Evolutionary conservation across 1,284 basidiomycete genomes (phyloP).

Genomic region (Boletus austroedulis): DNA sequence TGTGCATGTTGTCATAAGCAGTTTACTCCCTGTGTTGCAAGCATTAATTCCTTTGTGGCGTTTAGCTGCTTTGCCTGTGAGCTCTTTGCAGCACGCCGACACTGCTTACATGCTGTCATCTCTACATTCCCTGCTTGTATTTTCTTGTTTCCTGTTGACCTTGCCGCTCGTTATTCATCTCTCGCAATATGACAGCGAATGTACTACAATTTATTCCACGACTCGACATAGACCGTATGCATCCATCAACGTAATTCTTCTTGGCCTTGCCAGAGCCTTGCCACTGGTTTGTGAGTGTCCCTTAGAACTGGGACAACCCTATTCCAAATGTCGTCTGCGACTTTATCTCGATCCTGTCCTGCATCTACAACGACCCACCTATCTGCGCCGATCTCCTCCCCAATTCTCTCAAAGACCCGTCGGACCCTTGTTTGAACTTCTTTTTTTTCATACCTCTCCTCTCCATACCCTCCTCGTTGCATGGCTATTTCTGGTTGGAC

Average conservation of each 20-base stretch:
- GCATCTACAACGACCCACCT: conserved; percentile 73
- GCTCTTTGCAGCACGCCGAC: conserved; percentile 6
- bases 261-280: conserved; percentile 43
- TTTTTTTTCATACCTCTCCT: conserved; percentile 84
- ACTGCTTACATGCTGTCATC: conserved; percentile 7
- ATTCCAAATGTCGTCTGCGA: conserved; percentile 58
- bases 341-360: conserved; percentile 52
- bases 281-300: conserved; percentile 39
- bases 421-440: conserved; percentile 73
- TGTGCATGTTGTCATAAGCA: conserved; percentile 18
- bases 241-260: background rate
- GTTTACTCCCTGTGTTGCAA: conserved; percentile 16
- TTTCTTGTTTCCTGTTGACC: conserved; percentile 11
- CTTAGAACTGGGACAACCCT: conserved; percentile 44
- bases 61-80: conserved; percentile 5
- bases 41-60: conserved; percentile 12
- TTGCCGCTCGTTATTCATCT: conserved; percentile 22
- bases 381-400: conserved; percentile 45
- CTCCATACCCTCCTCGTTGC: conserved; percentile 82
- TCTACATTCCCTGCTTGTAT: conserved; percentile 7
- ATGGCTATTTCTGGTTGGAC: conserved; percentile 72
- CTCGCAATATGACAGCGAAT: conserved; percentile 26
- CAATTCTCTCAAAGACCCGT: conserved; percentile 62
- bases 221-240: conserved; percentile 10
- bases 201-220: conserved; percentile 23